These are phyloP conservation scores for Dioszegia hungarica DNA, from an alignment of 768 basidiomycete species.

Conservation along the genomic window DNA sequence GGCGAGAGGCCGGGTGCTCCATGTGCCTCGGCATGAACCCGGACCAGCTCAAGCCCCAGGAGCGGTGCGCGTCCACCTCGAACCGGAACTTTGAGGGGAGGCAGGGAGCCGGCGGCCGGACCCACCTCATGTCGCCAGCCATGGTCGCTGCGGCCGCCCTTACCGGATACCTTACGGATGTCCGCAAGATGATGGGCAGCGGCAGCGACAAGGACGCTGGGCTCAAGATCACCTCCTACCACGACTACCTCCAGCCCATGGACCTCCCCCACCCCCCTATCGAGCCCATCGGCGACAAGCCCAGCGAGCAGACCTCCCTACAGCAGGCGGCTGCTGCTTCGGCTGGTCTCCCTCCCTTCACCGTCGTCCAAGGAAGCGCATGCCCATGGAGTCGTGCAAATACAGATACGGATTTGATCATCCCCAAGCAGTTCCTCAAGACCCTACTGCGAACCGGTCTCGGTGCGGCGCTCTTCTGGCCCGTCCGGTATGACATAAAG, in stretches of 20 bases:
- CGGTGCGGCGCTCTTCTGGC: constrained; percentile 73
- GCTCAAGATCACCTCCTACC: constrained; percentile 65
- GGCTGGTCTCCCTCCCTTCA: constrained; percentile 59
- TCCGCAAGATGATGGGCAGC: constrained; percentile 65
- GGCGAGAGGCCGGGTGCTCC: constrained; percentile 91
- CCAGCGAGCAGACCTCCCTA: constrained; percentile 30
- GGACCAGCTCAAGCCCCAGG: constrained; percentile 74
- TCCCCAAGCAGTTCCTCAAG: constrained; percentile 90
- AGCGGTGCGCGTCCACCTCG: constrained; percentile 83
- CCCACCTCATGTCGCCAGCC: constrained; percentile 81
- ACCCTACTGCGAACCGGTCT: constrained; percentile 85
- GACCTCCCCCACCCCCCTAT: constrained; percentile 57
- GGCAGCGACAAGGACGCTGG: constrained; percentile 53
- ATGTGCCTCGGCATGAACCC: constrained; percentile 98
- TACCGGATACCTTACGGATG: constrained; percentile 77
- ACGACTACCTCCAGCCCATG: constrained; percentile 72
- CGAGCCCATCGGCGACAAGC: constrained; percentile 39
- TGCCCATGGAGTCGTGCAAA: constrained; percentile 65
- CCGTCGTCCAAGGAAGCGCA: constrained; percentile 64
- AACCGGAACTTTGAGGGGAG: constrained; percentile 92
- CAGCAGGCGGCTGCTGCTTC: constrained; percentile 41
- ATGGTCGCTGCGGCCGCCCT: constrained; percentile 91
- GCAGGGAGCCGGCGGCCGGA: constrained; percentile 78
- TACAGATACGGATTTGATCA: constrained; percentile 90
- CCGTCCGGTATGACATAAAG: constrained; percentile 70